A percentile compares a stretch with the other conserved stretches of the same genome.
Evolutionary conservation across 768 basidiomycete genomes (phyloP).

Genomic region (Lentinula raphanica): DNA sequence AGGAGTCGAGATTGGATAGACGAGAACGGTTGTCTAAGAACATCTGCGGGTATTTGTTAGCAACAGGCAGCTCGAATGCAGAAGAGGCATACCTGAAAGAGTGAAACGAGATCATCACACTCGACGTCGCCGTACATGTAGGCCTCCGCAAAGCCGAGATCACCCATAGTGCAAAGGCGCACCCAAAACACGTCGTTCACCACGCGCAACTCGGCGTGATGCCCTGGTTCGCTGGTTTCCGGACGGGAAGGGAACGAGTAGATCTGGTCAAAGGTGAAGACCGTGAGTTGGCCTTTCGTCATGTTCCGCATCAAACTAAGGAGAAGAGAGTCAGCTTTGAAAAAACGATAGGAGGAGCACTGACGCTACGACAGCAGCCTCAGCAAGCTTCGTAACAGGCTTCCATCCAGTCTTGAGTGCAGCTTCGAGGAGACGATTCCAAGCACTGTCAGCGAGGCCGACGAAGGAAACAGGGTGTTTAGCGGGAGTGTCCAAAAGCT

Average conservation of each 20-base stretch:
- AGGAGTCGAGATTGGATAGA: constrained; percentile 45
- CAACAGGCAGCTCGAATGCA: not conserved
- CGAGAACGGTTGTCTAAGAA: constrained; percentile 53
- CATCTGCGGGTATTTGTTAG: constrained; percentile 35
- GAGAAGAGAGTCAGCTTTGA: not conserved
- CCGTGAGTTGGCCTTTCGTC: constrained; percentile 40
- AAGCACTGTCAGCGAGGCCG: constrained; percentile 35
- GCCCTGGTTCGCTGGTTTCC: constrained; percentile 13
- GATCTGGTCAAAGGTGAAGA: constrained; percentile 39
- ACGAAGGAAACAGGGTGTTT: constrained; percentile 41
- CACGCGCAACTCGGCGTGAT: constrained; percentile 43
- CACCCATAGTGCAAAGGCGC: constrained; percentile 52
- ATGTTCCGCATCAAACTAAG: constrained; percentile 41
- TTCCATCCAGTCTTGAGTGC: constrained; percentile 38
- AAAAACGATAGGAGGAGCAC: constrained; percentile 13
- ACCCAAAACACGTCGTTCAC: constrained; percentile 54
- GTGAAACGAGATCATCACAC: constrained; percentile 55
- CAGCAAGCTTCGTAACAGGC: constrained; percentile 37
- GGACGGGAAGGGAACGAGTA: constrained; percentile 37
- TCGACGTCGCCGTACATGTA: constrained; percentile 78
- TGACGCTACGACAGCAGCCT: constrained; percentile 43
- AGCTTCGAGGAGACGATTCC: constrained; percentile 36
- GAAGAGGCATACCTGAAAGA: constrained; percentile 49
- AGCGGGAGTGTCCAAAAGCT: constrained; percentile 33
- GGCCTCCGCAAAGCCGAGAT: constrained; percentile 71